Percentiles rank a stretch among this genome's conserved stretches.
phyloP scores from a whole-genome alignment of 1,139 yeast species.

The Torulaspora globosa region DNA sequence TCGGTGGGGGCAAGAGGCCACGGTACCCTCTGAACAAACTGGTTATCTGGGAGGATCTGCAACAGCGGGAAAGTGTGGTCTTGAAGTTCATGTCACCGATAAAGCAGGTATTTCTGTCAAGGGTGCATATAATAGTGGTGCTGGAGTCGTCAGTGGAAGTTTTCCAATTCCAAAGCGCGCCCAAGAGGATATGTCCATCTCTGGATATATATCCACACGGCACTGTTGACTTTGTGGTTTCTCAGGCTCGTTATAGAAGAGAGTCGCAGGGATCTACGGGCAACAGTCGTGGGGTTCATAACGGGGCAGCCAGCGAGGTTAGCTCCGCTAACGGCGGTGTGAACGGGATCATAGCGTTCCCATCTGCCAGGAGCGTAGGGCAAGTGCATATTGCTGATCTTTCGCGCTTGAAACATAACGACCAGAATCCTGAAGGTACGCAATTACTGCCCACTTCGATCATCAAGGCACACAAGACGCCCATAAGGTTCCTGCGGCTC shows the following conservation, averaged over 20 bases:
- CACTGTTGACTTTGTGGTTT: constrained; percentile 47
- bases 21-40: constrained; percentile 71
- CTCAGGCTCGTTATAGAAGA: constrained; percentile 45
- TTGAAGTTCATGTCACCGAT: constrained; percentile 75
- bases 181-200: constrained; percentile 61
- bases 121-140: constrained; percentile 71
- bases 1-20: constrained; percentile 84
- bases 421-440: constrained; percentile 65
- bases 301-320: constrained; percentile 6
- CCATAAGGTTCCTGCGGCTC: constrained; percentile 61
- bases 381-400: constrained; percentile 75
- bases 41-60: constrained; percentile 87
- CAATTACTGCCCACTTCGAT: constrained; percentile 38
- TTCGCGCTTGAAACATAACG: constrained; percentile 59
- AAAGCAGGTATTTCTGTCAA: constrained; percentile 65
- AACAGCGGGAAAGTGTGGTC: constrained; percentile 67
- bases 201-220: constrained; percentile 28
- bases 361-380: constrained; percentile 43
- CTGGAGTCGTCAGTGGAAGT: constrained; percentile 64
- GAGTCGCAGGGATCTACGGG: constrained; percentile 12
- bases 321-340: constrained; percentile 9
- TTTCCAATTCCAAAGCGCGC: constrained; percentile 78
- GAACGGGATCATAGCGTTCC: constrained; percentile 27
- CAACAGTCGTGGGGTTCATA: constrained; percentile 1
- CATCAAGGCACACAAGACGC: constrained; percentile 77